A percentile compares a stretch with the other conserved stretches of the same genome.
Evolutionary conservation across 495 filamentous ascomycete species (phyloP).

Genomic region (Endocarpon pusillum): DNA sequence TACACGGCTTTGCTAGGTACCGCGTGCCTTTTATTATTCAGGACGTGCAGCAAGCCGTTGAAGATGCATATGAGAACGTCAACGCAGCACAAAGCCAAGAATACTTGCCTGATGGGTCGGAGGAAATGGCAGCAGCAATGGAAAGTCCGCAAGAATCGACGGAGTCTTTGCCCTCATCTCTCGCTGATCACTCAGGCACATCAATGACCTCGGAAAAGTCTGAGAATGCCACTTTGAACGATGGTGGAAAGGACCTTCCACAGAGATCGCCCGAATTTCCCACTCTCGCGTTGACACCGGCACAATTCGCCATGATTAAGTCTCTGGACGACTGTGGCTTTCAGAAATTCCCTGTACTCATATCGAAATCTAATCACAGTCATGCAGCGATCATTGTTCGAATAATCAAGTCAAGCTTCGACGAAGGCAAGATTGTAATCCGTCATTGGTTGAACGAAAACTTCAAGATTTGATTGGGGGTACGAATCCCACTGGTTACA

Average conservation of each 20-base stretch:
- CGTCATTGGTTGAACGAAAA: slow-evolving; percentile 64
- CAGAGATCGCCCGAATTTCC: slow-evolving; percentile 26
- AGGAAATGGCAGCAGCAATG: slow-evolving; percentile 7
- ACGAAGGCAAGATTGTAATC: slow-evolving; percentile 63
- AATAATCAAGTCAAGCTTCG: slow-evolving; percentile 38
- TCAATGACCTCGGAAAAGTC: background rate
- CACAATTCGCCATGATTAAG: slow-evolving; percentile 70
- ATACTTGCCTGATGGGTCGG: slow-evolving; percentile 35
- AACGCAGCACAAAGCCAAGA: slow-evolving; percentile 43
- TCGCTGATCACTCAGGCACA: slow-evolving; percentile 1
- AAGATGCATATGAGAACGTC: slow-evolving; percentile 55
- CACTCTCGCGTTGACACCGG: slow-evolving; percentile 56
- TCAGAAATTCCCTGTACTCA: slow-evolving; percentile 71
- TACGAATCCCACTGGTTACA: too few relatives aligned
- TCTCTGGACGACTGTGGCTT: slow-evolving; percentile 59
- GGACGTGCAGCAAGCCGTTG: slow-evolving; percentile 51
- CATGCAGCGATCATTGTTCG: slow-evolving; percentile 88
- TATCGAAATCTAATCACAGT: slow-evolving; percentile 60
- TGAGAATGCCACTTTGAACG: background rate
- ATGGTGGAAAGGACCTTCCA: slow-evolving; percentile 2
- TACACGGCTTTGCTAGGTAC: slow-evolving; percentile 46
- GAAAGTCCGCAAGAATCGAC: slow-evolving; percentile 19
- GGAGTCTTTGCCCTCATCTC: slow-evolving; percentile 12
- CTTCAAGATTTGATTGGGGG: slow-evolving; percentile 46
- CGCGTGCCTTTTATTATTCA: slow-evolving; percentile 59